phyloP scores from a whole-genome alignment of 441 rosid species.

The Pelargonium cotyledonis region DNA sequence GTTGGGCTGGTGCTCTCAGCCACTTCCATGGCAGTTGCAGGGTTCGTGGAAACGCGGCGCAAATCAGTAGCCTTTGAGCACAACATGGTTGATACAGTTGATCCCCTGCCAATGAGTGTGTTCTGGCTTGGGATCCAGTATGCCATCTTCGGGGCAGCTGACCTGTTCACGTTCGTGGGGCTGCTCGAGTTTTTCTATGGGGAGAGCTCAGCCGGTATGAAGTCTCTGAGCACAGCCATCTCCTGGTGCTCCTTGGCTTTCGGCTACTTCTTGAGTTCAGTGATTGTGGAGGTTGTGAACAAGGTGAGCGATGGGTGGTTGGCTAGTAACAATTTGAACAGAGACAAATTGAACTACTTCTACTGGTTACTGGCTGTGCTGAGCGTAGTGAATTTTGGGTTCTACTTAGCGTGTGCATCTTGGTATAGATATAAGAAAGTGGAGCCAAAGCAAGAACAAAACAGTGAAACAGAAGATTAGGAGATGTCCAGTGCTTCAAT shows the following conservation, averaged over 20 bases:
- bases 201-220: slow-evolving; percentile 56
- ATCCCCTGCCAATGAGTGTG: slow-evolving; percentile 44
- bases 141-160: slow-evolving; percentile 50
- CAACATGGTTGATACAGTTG: slow-evolving; percentile 43
- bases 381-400: slow-evolving; percentile 43
- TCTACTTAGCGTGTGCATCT: slow-evolving; percentile 51
- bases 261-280: slow-evolving; percentile 49
- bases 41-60: slow-evolving; percentile 39
- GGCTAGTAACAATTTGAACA: slow-evolving; percentile 45
- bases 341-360: slow-evolving; percentile 49
- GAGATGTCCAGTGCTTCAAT: not conserved
- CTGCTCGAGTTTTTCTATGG: slow-evolving; percentile 51
- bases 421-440: slow-evolving; percentile 55
- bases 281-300: slow-evolving; percentile 32
- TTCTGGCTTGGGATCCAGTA: slow-evolving; percentile 57
- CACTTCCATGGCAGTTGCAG: slow-evolving; percentile 53
- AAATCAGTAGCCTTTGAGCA: slow-evolving; percentile 39
- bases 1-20: slow-evolving; percentile 48
- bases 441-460: slow-evolving; percentile 20
- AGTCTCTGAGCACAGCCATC: slow-evolving; percentile 44
- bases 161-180: slow-evolving; percentile 57
- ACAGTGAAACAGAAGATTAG: not conserved
- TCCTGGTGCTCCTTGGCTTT: slow-evolving; percentile 53
- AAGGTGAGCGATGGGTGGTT: slow-evolving; percentile 46
- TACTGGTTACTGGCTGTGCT: slow-evolving; percentile 44